These are phyloP conservation scores for Suillus occidentalis DNA, from an alignment of 768 basidiomycete genomes.

Conservation along the genomic window DNA sequence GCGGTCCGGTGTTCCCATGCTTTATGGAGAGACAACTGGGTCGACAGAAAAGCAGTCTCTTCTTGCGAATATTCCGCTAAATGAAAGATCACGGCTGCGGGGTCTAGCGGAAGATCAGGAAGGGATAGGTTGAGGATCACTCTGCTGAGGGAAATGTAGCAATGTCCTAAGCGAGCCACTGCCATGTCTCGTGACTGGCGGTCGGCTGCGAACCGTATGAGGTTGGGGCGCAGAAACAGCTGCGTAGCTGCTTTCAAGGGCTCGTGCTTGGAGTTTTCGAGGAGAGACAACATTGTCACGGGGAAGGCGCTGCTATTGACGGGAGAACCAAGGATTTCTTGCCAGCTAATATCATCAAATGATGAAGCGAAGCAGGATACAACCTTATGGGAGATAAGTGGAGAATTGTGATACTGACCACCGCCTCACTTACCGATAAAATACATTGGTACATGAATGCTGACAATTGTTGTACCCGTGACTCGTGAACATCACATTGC, in stretches of 20 bases:
- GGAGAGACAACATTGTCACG: slow-evolving; percentile 26
- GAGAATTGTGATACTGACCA: neutral
- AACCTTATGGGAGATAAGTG: slow-evolving; percentile 34
- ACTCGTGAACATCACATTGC: slow-evolving; percentile 36
- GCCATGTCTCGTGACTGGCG: slow-evolving; percentile 17
- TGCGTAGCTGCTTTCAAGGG: slow-evolving; percentile 36
- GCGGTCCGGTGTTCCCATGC: slow-evolving; percentile 54
- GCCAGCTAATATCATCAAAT: slow-evolving; percentile 30
- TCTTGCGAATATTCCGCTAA: slow-evolving; percentile 43
- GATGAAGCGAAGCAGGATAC: slow-evolving; percentile 44
- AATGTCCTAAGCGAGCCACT: slow-evolving; percentile 40
- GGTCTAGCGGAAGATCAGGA: slow-evolving; percentile 86
- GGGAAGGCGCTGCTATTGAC: slow-evolving; percentile 19
- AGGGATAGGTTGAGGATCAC: slow-evolving; percentile 71
- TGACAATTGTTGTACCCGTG: slow-evolving; percentile 44
- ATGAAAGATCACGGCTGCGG: slow-evolving; percentile 62
- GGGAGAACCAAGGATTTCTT: slow-evolving; percentile 12
- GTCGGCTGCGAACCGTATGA: slow-evolving; percentile 16
- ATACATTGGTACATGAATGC: slow-evolving; percentile 42
- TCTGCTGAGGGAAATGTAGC: slow-evolving; percentile 63
- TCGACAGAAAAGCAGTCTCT: slow-evolving; percentile 40
- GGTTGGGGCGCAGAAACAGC: slow-evolving; percentile 25
- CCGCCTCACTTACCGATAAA: slow-evolving; percentile 37
- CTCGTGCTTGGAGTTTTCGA: slow-evolving; percentile 34
- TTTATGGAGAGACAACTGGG: slow-evolving; percentile 54